These are phyloP conservation scores for Citrus sp. DNA, from an alignment of 345 rosid species.

Conservation along the genomic window DNA sequence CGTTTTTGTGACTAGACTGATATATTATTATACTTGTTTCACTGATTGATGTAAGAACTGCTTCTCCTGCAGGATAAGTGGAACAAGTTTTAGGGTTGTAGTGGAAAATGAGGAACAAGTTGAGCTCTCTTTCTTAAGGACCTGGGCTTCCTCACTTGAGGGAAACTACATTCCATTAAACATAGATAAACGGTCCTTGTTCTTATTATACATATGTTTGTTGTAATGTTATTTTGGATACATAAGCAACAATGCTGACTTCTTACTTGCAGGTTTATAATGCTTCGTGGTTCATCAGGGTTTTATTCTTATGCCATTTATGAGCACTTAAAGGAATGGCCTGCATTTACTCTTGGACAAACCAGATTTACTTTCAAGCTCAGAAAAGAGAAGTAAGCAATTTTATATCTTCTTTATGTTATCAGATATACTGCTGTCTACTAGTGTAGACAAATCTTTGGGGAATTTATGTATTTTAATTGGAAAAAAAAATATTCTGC, in stretches of 20 bases:
- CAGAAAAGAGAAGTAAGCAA: slow-evolving; percentile 82
- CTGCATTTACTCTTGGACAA: slow-evolving; percentile 79
- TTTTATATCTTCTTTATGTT: slow-evolving; percentile 7
- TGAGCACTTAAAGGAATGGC: slow-evolving; percentile 85
- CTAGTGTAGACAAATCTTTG: neutral
- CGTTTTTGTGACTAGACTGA: neutral
- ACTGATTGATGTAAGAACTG: slow-evolving; percentile 16
- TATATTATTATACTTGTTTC: neutral
- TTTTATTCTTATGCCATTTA: slow-evolving; percentile 86
- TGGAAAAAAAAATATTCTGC: neutral
- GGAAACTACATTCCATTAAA: slow-evolving; percentile 68
- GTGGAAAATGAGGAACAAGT: slow-evolving; percentile 62
- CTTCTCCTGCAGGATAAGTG: slow-evolving; percentile 53
- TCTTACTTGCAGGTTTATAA: slow-evolving; percentile 63
- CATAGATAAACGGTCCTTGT: slow-evolving; percentile 65
- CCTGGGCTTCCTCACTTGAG: slow-evolving; percentile 72
- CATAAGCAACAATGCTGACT: slow-evolving; percentile 9
- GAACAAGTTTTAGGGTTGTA: slow-evolving; percentile 52
- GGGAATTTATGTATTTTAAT: neutral
- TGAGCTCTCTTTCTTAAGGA: slow-evolving; percentile 66
- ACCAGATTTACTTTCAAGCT: slow-evolving; percentile 91
- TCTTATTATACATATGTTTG: slow-evolving; percentile 11
- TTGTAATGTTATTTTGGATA: neutral
- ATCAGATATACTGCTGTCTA: neutral
- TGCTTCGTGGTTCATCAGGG: slow-evolving; percentile 90